Evolutionary conservation across 495 filamentous ascomycete genomes (phyloP), one percentile per base, ranked within the genome.

Genomic region (Lepidopterella palustris): DNA sequence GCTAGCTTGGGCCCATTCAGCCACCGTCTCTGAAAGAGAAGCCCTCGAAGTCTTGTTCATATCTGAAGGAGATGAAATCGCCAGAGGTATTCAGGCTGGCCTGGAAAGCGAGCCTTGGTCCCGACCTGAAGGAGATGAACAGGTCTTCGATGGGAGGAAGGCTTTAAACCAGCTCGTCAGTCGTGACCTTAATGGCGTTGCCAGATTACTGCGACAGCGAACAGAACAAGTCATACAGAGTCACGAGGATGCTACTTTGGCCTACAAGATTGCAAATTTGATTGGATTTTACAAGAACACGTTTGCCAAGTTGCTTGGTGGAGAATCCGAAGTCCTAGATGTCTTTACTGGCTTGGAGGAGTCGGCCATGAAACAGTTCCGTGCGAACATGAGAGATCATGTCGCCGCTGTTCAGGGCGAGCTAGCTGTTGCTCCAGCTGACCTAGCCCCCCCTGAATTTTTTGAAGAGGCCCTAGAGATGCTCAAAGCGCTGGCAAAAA

Each of bases 1-100:
- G 92, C 81, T 97, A 15, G 93, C 93, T 5, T 99, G 93, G 93
- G 84, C 85, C 2, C 93, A 99, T 69, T 97, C 95, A 0, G 87
- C 91, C 5, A 84, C 92, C 0, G 93, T 97, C 0, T 92, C 91
- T 20, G 93, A 99, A 72, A 81, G 89, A 45, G 93, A 99, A 72
- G 89, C 92, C 1, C 78, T 99, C 18, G 93, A 97, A 68, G 84
- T 87, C 3, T 75, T 99, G 4, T 97, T 97, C 69, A 86, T 96
- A 31, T 84, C 86, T 1, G 91, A 96, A 55, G 92, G 89, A n/a
- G 88, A 93, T 58, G 89, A 96, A 62, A 87, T 96, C 61, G 88
- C 87, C 32, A 87, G 84, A 58, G 88, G 87, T 3, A 89, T 98
- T 35, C 84, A 91, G 68, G 87, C 88, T 39, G 91, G 91, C 4